These are phyloP conservation scores for Volvox carteri DNA, from an alignment of 163 green algal genomes.

Conservation along the genomic window DNA sequence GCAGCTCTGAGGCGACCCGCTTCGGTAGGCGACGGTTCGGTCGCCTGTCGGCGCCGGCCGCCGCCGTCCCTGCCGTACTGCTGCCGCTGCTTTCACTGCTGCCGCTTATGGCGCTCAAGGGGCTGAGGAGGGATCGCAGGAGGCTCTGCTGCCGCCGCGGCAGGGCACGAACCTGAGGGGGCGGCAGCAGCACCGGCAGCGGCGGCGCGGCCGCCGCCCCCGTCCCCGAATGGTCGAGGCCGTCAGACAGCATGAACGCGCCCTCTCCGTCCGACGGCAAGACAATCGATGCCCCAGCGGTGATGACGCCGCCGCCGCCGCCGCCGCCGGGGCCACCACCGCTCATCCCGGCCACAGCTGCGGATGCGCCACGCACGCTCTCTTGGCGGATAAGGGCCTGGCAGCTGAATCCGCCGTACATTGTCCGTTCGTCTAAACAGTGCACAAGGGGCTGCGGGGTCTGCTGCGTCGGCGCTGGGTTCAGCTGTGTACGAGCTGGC, in stretches of 20 bases:
- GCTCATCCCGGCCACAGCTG: background rate
- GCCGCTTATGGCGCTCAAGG: background rate
- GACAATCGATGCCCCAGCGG: background rate
- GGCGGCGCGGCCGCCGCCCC: background rate
- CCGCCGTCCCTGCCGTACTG: background rate
- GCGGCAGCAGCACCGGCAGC: background rate
- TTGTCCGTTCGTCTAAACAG: background rate
- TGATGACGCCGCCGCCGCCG: background rate
- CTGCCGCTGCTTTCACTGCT: background rate
- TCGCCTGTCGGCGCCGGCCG: background rate
- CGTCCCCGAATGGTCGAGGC: background rate
- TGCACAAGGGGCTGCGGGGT: background rate
- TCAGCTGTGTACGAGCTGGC: background rate
- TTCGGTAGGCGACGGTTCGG: background rate
- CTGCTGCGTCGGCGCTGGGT: background rate
- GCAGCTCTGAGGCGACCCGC: conserved; percentile 25
- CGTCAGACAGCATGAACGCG: background rate
- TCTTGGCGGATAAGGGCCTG: background rate
- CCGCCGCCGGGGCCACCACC: background rate
- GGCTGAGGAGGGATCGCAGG: background rate
- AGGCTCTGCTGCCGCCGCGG: conserved; percentile 24
- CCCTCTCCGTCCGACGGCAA: background rate
- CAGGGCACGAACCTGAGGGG: background rate
- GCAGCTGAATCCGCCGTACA: background rate
- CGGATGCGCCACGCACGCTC: background rate